Base-by-base conservation (phyloP, 2,329 filamentous ascomycete species). In the Myriosclerotinia scirpicola region DNA sequence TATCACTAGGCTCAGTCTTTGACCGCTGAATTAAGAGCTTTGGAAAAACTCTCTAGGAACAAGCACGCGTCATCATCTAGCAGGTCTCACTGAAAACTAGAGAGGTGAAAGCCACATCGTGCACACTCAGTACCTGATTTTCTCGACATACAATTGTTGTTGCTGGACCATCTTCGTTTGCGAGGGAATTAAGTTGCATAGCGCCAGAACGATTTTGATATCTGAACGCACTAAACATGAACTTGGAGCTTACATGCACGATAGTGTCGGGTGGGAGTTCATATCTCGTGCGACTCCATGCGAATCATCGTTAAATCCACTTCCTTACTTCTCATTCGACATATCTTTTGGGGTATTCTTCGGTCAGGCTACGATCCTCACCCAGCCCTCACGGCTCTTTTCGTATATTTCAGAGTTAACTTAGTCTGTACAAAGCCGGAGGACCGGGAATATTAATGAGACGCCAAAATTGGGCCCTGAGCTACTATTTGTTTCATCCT, bases 401-500 rank as follows among this genome's bases (percentile, higher is more conserved):
- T 61, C 44, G 58, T 38, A 50, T 36, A 50, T 20, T 60, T 60
- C 44, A 34, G 44, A 50, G 15, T 50, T 48, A 26, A 20, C 12
- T 60, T 50, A 48, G 44, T 50, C n/a, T 50, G 5, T 50, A 26
- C 17, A 50, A 26, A 36, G 44, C 26, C 44, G 14, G 34, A 36
- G 34, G 44, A 26, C 44, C 34, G 34, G 14, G 26, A 50, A 38
- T 61, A n/a, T 61, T 50, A 50, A 44, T 61, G 58, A 50, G 58
- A 61, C 58, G 14, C 58, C 58, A 50, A 61, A 61, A 15, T 38
- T 26, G 14, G 44, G n/a, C 34, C 34, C 26, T 50, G 44, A 40
- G 38, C 30, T 61, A 50, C 20, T 46, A 44, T 46, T 59, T 65
- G 63, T 65, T 65, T 65, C 63, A 65, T 65, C 11, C 53, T 59